These are phyloP conservation scores for Fonsecaea pedrosoi DNA, from an alignment of 2,329 filamentous ascomycete species.

Conservation along the genomic window DNA sequence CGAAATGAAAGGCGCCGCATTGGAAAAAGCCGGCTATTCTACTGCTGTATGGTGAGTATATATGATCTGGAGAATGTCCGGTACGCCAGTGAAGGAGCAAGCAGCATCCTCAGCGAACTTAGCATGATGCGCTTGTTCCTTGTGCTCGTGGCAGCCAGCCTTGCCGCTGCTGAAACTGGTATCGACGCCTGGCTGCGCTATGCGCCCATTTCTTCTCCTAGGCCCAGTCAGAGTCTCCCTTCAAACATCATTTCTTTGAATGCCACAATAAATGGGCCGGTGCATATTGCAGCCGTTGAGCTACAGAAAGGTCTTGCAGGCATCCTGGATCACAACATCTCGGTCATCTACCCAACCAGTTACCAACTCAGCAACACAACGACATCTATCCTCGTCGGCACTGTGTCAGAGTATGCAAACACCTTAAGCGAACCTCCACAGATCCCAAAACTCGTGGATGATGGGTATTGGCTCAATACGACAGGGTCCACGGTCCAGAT, in stretches of 20 bases:
- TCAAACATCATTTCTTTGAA: conserved; percentile 62
- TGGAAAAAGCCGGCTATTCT: conserved; percentile 12
- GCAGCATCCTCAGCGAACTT: not conserved
- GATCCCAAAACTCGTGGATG: conserved; percentile 44
- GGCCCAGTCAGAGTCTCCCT: conserved; percentile 53
- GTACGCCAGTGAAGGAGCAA: not conserved
- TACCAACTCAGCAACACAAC: conserved; percentile 38
- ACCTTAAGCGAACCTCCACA: conserved; percentile 34
- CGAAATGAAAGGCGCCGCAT: conserved; percentile 1
- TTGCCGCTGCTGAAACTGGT: conserved; percentile 62
- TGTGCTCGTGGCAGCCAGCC: conserved; percentile 20
- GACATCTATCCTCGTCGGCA: conserved; percentile 44
- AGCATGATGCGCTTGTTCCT: conserved; percentile 17
- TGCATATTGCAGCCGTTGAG: conserved; percentile 66
- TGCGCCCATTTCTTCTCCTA: conserved; percentile 57
- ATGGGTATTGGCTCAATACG: conserved; percentile 66
- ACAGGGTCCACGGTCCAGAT: conserved; percentile 53
- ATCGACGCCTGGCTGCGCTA: conserved; percentile 70
- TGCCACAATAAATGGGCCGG: conserved; percentile 60
- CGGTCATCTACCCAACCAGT: conserved; percentile 46
- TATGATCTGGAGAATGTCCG: not conserved
- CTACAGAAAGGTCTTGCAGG: conserved; percentile 63
- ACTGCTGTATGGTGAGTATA: conserved; percentile 4
- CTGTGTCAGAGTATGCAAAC: conserved; percentile 43
- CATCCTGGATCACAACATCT: conserved; percentile 61